phyloP scores from a whole-genome alignment of 345 rosid species.

The Citrus mangshanensis region DNA sequence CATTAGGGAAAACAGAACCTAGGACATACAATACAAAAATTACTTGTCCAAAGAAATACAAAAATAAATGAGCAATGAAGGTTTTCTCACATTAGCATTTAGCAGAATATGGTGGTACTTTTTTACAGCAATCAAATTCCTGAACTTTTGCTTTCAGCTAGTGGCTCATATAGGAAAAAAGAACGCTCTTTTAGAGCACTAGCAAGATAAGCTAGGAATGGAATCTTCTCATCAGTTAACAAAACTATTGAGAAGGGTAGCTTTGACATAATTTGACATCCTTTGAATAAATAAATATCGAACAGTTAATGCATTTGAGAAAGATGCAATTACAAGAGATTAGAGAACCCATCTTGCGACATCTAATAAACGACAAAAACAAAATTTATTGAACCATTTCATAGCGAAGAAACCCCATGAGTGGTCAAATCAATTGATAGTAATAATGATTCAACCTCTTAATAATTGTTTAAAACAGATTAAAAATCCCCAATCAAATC shows the following conservation, averaged over 20 bases:
- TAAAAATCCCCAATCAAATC: no score
- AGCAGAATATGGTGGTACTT: conserved; percentile 88
- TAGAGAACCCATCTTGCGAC: not conserved
- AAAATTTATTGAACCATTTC: conserved; percentile 25
- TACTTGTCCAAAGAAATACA: not conserved
- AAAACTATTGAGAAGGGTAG: conserved; percentile 63
- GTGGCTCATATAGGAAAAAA: conserved; percentile 74
- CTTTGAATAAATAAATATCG: conserved; percentile 35
- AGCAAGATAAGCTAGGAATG: conserved; percentile 23
- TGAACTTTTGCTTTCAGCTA: conserved; percentile 81
- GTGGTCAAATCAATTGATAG: no score
- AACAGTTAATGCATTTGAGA: conserved; percentile 18
- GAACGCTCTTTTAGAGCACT: conserved; percentile 42
- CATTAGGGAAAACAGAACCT: no score
- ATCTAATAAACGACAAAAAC: not conserved
- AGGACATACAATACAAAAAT: no score
- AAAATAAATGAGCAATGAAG: conserved; percentile 11
- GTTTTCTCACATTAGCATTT: conserved; percentile 61
- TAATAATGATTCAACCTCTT: no score
- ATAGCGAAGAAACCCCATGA: no score
- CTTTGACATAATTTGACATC: conserved; percentile 79
- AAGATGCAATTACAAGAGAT: not conserved
- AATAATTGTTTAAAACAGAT: no score
- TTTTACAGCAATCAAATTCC: conserved; percentile 85
- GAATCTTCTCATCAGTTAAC: conserved; percentile 96